Conservation (phyloP, 257 asterid genomes). For the Penstemon davidsonii region DNA sequence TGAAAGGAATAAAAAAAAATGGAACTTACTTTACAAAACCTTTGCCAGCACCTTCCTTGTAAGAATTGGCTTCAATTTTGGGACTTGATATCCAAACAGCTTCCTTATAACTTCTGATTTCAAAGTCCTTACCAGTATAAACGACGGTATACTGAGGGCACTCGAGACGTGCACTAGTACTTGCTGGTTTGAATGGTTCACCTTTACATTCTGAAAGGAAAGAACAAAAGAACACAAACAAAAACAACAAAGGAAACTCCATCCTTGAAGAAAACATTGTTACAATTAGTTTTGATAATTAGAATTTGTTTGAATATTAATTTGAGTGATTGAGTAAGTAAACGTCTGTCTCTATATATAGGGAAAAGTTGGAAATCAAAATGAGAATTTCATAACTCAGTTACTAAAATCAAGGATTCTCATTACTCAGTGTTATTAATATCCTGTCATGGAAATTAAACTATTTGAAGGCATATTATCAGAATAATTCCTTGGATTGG, state of each 20-base stretch:
- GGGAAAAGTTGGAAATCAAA: too few relatives aligned
- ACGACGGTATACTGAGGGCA: conserved; percentile 27
- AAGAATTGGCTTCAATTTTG: neutral
- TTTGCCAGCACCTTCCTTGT: conserved; percentile 15
- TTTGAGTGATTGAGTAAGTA: too few relatives aligned
- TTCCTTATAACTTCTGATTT: conserved; percentile 28
- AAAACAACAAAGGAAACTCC: neutral
- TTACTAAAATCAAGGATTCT: too few relatives aligned
- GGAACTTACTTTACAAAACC: conserved; percentile 21
- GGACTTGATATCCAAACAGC: conserved; percentile 29
- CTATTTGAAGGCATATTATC: too few relatives aligned
- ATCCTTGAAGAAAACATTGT: conserved; percentile 15
- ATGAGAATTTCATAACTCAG: too few relatives aligned
- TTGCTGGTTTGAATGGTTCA: conserved; percentile 18
- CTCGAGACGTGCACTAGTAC: conserved; percentile 13
- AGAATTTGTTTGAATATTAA: too few relatives aligned
- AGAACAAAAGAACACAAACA: neutral
- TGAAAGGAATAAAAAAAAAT: neutral
- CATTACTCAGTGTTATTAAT: too few relatives aligned
- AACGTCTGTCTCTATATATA: too few relatives aligned
- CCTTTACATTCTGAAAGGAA: conserved; percentile 2
- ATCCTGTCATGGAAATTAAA: too few relatives aligned
- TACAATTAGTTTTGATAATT: too few relatives aligned
- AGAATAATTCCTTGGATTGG: too few relatives aligned
- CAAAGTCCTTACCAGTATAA: conserved; percentile 11